Percentiles rank a stretch among this genome's conserved stretches.
These are phyloP conservation scores for Zygotorulaspora sp. DNA, from an alignment of 805 yeast species.

Conservation along the genomic window DNA sequence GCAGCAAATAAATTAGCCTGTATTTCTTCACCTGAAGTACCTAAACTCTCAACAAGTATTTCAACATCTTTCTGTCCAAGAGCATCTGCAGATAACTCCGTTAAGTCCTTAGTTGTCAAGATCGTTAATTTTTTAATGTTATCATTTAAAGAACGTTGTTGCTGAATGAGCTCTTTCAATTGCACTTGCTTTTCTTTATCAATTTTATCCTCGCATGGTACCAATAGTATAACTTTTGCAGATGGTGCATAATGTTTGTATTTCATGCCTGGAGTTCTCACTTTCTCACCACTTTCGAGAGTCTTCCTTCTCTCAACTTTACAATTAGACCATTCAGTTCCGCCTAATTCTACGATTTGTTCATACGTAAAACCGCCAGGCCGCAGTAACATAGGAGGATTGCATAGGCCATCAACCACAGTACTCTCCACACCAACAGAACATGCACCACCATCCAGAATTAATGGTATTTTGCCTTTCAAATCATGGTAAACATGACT, in stretches of 20 bases:
- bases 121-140: slow-evolving; percentile 45
- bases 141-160: slow-evolving; percentile 10
- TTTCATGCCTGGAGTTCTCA: slow-evolving; percentile 96
- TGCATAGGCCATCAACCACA: slow-evolving; percentile 81
- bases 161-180: slow-evolving; percentile 24
- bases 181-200: slow-evolving; percentile 21
- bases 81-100: slow-evolving; percentile 1
- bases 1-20: slow-evolving; percentile 70
- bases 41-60: slow-evolving; percentile 36
- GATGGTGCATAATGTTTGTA: slow-evolving; percentile 92
- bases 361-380: slow-evolving; percentile 94
- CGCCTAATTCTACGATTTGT: slow-evolving; percentile 62
- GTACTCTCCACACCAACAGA: slow-evolving; percentile 91
- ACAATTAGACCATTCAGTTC: slow-evolving; percentile 60
- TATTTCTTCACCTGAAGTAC: slow-evolving; percentile 48
- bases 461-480: slow-evolving; percentile 71
- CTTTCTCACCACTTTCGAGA: slow-evolving; percentile 56
- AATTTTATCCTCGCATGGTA: slow-evolving; percentile 45
- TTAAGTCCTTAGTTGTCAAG: slow-evolving; percentile 39
- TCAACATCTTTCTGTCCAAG: slow-evolving; percentile 2
- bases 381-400: slow-evolving; percentile 82
- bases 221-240: slow-evolving; percentile 71
- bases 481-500: slow-evolving; percentile 79
- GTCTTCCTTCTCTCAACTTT: slow-evolving; percentile 63
- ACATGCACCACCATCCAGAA: slow-evolving; percentile 88